Percentiles rank a stretch among this genome's conserved stretches.
These are phyloP conservation scores for Pythium biforme DNA, from an alignment of 352 stramenopile genomes.

Conservation along the genomic window DNA sequence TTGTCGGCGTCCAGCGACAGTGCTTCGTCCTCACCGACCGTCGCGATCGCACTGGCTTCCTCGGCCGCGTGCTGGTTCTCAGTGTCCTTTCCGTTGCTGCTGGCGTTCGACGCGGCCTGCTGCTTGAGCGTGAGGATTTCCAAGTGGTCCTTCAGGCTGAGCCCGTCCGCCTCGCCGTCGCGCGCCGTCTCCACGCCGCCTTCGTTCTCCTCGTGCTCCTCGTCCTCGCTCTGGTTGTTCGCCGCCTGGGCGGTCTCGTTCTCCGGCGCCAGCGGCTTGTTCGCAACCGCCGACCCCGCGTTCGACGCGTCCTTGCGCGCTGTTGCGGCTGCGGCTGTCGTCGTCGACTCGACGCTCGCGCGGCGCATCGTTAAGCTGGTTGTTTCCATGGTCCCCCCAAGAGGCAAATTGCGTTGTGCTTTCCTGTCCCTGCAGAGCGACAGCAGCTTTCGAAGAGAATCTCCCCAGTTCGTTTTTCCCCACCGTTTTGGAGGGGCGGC, in stretches of 20 bases:
- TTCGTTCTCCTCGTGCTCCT: no score
- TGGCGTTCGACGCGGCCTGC: slow-evolving; percentile 9
- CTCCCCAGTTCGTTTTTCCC: background rate
- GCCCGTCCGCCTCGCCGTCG: slow-evolving; percentile 10
- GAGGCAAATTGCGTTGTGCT: background rate
- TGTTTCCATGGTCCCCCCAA: slow-evolving; percentile 21
- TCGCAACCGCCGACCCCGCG: no score
- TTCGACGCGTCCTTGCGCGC: slow-evolving; percentile 1
- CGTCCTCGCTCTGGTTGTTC: slow-evolving; percentile 6
- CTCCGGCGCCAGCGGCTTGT: slow-evolving; percentile 11
- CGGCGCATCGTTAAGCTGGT: no score
- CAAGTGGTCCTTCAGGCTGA: slow-evolving; percentile 29
- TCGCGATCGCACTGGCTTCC: background rate
- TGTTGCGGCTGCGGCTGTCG: slow-evolving; percentile 1
- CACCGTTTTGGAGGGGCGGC: background rate
- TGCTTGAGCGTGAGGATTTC: slow-evolving; percentile 31
- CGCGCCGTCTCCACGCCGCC: slow-evolving; percentile 26
- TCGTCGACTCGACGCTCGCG: background rate
- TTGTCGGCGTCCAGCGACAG: slow-evolving; percentile 34
- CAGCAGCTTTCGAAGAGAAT: background rate
- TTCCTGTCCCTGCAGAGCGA: background rate
- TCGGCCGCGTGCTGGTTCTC: background rate
- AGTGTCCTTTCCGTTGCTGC: background rate
- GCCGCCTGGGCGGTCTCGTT: background rate
- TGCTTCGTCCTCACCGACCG: slow-evolving; percentile 5